Percentiles rank a stretch among this genome's conserved stretches.
These are phyloP conservation scores for Solanum hybrid DNA, from an alignment of 305 asterid species.

Conservation along the genomic window DNA sequence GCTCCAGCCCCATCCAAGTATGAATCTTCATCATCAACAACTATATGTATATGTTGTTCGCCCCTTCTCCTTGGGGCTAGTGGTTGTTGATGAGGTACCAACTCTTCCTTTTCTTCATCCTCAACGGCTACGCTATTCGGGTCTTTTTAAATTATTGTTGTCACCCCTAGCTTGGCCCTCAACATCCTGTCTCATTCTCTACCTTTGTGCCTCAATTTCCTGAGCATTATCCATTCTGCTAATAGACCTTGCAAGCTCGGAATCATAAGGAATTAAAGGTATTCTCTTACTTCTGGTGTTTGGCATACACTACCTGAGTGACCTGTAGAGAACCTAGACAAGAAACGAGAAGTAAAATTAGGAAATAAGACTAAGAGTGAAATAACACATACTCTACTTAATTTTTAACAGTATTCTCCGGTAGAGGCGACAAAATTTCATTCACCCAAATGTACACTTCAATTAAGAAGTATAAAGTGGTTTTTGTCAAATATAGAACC, in stretches of 20 bases:
- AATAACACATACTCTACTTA: background rate
- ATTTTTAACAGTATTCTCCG: too few species aligned
- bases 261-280: background rate
- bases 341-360: background rate
- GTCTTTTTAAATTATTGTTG: background rate
- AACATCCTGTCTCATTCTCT: background rate
- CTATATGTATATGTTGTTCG: background rate
- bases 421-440: background rate
- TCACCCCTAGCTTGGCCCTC: background rate
- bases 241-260: background rate
- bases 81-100: background rate
- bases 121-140: background rate
- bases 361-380: background rate
- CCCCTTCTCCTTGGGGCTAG: background rate
- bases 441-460: background rate
- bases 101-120: background rate
- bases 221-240: background rate
- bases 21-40: background rate
- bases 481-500: background rate
- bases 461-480: background rate
- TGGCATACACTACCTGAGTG: background rate
- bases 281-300: background rate
- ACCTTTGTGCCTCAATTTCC: background rate
- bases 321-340: background rate
- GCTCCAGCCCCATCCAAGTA: background rate